Evolutionary conservation across 257 asterid genomes (phyloP).

Genomic region (Oldenlandia corymbosa): DNA sequence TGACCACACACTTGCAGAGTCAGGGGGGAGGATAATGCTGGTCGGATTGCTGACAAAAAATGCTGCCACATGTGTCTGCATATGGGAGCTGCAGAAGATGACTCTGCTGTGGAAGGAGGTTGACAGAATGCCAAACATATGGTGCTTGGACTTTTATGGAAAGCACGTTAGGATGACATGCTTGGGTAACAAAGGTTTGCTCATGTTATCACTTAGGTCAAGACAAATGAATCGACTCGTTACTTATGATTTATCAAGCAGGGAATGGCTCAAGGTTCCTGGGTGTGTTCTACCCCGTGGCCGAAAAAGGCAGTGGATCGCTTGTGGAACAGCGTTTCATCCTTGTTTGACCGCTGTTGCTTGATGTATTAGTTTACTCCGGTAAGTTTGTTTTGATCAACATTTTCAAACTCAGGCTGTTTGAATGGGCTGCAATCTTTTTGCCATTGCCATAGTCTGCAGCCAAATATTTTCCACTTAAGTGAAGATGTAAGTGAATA

Average conservation of each 20-base stretch:
- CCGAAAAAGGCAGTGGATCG: constrained; percentile 79
- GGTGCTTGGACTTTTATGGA: constrained; percentile 99
- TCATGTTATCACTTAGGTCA: constrained; percentile 81
- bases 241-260: constrained; percentile 50
- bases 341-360: constrained; percentile 79
- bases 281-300: constrained; percentile 69
- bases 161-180: constrained; percentile 97
- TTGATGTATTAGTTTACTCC: constrained; percentile 18
- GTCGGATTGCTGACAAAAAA: constrained; percentile 88
- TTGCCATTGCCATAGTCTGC: not conserved
- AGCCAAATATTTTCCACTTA: constrained; percentile 16
- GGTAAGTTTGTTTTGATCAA: not conserved
- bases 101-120: constrained; percentile 99
- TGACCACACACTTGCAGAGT: constrained; percentile 68
- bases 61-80: constrained; percentile 91
- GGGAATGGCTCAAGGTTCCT: constrained; percentile 94
- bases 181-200: constrained; percentile 85
- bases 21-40: constrained; percentile 77
- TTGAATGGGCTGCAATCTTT: constrained; percentile 11
- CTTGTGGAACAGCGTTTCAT: constrained; percentile 81
- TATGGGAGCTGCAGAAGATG: constrained; percentile 99
- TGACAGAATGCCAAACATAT: constrained; percentile 99
- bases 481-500: not conserved
- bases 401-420: not conserved
- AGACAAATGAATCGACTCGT: constrained; percentile 81